Evolutionary conservation across 768 basidiomycete genomes (phyloP).

Genomic region (Gyrodon lividus): DNA sequence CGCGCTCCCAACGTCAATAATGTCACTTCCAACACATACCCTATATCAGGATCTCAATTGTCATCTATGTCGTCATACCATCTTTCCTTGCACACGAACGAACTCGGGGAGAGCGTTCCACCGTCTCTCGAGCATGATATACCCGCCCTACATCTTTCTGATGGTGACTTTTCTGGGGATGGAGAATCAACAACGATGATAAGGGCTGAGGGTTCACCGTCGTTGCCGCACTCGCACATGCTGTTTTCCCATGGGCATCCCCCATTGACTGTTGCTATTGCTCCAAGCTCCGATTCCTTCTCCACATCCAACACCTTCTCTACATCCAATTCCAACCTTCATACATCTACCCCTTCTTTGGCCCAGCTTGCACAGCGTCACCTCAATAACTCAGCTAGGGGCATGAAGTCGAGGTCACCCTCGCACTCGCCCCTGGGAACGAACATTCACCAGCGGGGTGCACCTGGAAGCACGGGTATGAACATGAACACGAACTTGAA

Average conservation of each 20-base stretch:
- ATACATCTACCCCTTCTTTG: constrained; percentile 12
- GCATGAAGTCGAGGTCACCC: constrained; percentile 30
- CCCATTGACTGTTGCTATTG: constrained; percentile 48
- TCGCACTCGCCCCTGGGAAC: constrained; percentile 31
- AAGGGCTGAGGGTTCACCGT: constrained; percentile 9
- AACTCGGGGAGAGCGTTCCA: constrained; percentile 6
- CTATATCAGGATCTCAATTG: constrained; percentile 31
- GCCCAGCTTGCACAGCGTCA: constrained; percentile 26
- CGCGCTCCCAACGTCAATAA: constrained; percentile 20
- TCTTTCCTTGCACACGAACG: constrained; percentile 16
- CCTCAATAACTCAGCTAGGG: constrained; percentile 19
- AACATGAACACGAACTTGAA: constrained; percentile 5
- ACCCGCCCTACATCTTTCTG: constrained; percentile 21
- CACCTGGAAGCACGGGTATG: constrained; percentile 15
- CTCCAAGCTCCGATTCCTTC: constrained; percentile 26
- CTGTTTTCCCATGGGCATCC: constrained; percentile 46
- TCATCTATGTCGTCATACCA: constrained; percentile 36
- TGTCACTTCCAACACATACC: constrained; percentile 26
- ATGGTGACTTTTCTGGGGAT: constrained; percentile 10
- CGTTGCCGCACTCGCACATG: constrained; percentile 16
- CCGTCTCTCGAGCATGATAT: constrained; percentile 24
- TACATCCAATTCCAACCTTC: constrained; percentile 15
- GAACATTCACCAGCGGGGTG: constrained; percentile 14
- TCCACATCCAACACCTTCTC: constrained; percentile 12
- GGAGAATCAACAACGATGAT: constrained; percentile 1